Evolutionary conservation across 169 alveolate genomes (phyloP), one percentile per base, ranked within the genome.

Genomic region (Amoebophrya sp.): DNA sequence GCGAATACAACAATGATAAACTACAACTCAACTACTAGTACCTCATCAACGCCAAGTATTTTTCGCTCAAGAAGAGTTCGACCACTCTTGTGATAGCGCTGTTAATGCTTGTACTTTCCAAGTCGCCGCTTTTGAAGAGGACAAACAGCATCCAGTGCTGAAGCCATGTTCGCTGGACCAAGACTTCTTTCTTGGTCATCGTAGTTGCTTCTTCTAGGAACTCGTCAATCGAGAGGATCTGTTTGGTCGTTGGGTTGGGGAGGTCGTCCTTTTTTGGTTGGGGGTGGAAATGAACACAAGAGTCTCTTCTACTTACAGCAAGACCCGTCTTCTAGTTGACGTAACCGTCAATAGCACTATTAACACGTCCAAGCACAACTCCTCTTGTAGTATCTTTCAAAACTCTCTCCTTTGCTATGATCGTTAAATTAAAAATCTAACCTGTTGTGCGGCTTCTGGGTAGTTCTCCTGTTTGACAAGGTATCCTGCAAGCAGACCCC

Each of bases 61-160:
- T 65, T 36, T 65, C 83, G 83, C 33, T 6, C 36, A 65, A 26
- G 33, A 65, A 65, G 26, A 65, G 83, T 26, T 65, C 83, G 38
- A 65, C n/a, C 10, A 65, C 83, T 36, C 83, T 29, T 36, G 2
- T 1, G 26, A 65, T 65, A 1, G 3, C 2, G 83, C 36, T 12
- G 83, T 65, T 29, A 29, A 36, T 36, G 1, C 39, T 26, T n/a
- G n/a, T n/a, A n/a, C n/a, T n/a, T 26, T 65, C 83, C 83, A 65
- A 26, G 83, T 65, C 83, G 83, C 83, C 83, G 26, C 26, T 18
- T 26, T 18, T 1, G 36, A 65, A 65, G 38, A 65, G 26, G 83
- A 65, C 83, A 26, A 65, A 65, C 39, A 65, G 83, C 83, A 65
- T 65, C 83, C 83, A 65, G 83, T 65, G 83, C 83, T 65, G 83